Conservation (phyloP, 176 grass and related monocot species). For the Avena atlantica region DNA sequence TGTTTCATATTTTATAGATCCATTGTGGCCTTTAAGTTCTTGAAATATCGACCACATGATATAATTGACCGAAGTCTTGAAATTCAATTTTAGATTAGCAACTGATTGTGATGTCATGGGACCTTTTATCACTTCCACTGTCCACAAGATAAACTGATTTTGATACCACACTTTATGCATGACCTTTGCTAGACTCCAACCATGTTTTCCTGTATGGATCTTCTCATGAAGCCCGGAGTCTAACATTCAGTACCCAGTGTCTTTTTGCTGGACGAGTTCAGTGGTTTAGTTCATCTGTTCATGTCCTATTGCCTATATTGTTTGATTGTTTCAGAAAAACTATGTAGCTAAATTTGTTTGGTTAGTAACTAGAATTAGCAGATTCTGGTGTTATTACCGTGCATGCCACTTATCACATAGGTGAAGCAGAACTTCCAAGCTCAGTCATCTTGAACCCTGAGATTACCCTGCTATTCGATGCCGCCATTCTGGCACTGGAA, state of each 20-base stretch:
- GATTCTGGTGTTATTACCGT: background rate
- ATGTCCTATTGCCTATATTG: background rate
- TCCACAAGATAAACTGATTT: conserved; percentile 5
- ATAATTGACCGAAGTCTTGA: background rate
- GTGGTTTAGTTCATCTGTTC: background rate
- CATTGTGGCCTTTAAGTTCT: background rate
- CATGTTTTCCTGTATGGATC: conserved; percentile 7
- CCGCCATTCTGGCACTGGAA: background rate
- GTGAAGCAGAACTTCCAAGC: conserved; percentile 27
- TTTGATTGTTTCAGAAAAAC: conserved; percentile 3
- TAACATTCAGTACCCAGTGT: conserved; percentile 4
- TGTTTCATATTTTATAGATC: background rate
- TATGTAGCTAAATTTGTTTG: background rate
- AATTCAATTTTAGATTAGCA: background rate
- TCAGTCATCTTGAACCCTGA: background rate
- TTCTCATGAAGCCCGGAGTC: background rate
- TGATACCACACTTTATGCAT: background rate
- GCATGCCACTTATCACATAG: conserved; percentile 1
- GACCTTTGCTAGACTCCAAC: background rate
- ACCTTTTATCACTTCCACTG: conserved; percentile 2
- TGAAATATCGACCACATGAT: background rate
- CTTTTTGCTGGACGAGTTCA: background rate
- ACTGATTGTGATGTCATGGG: background rate
- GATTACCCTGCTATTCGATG: background rate
- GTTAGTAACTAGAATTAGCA: conserved; percentile 4